Percentiles rank a stretch among this genome's conserved stretches.
These are phyloP conservation scores for Albophoma yamanashiensis DNA, from an alignment of 2,329 filamentous ascomycete genomes.

Conservation along the genomic window DNA sequence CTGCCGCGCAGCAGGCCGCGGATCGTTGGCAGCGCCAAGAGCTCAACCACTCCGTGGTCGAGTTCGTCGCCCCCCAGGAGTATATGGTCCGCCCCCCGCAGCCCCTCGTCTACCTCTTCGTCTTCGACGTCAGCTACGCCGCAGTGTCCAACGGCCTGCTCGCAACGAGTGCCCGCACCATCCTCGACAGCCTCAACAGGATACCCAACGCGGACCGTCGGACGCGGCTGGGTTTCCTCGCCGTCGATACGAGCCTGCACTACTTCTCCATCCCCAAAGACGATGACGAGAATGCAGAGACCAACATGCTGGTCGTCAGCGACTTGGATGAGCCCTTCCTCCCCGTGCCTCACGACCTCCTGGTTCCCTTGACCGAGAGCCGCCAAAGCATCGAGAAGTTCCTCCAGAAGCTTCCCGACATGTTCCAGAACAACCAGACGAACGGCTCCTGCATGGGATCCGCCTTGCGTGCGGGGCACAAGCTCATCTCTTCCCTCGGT, in stretches of 20 bases:
- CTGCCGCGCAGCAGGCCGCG: constrained; percentile 77
- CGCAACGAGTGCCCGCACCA: constrained; percentile 85
- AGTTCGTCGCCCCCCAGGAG: constrained; percentile 96
- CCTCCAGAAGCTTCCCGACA: constrained; percentile 79
- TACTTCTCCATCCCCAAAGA: constrained; percentile 95
- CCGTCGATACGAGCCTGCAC: constrained; percentile 87
- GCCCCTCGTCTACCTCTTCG: constrained; percentile 88
- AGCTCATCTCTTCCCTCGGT: constrained; percentile 86
- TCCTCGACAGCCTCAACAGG: constrained; percentile 86
- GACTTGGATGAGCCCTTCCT: constrained; percentile 95
- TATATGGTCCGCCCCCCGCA: constrained; percentile 98
- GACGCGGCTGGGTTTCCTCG: constrained; percentile 88
- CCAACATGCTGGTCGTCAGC: constrained; percentile 86
- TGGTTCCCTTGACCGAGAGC: constrained; percentile 83
- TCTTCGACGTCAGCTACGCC: constrained; percentile 88
- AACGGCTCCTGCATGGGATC: constrained; percentile 90
- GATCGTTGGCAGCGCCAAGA: constrained; percentile 89
- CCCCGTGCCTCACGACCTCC: constrained; percentile 81
- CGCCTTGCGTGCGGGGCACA: constrained; percentile 84
- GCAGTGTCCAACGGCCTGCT: constrained; percentile 83
- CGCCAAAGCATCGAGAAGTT: constrained; percentile 86
- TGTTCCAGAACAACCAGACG: constrained; percentile 94
- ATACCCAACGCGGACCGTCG: constrained; percentile 97
- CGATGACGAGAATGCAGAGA: constrained; percentile 71
- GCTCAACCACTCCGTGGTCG: constrained; percentile 91